Evolutionary conservation across 2,329 filamentous ascomycete genomes (phyloP).

Genomic region (Hypoxylon sp.): DNA sequence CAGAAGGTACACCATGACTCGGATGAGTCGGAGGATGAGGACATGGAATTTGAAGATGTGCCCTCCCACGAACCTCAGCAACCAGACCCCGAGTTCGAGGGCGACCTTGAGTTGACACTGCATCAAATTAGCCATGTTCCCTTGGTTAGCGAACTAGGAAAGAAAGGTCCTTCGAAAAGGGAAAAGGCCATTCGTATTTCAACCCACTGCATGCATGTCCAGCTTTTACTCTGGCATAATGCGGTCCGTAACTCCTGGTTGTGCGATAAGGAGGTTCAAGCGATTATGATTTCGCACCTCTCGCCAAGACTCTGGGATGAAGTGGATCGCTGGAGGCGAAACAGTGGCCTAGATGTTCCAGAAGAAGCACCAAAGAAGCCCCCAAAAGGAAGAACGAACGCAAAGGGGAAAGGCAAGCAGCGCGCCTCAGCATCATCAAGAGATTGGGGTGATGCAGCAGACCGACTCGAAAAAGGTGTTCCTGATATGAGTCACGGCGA

Average conservation of each 20-base stretch:
- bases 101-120: constrained; percentile 82
- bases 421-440: constrained; percentile 58
- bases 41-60: constrained; percentile 75
- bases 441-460: constrained; percentile 81
- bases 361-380: constrained; percentile 54
- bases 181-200: constrained; percentile 83
- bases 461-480: constrained; percentile 76
- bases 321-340: constrained; percentile 78
- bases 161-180: constrained; percentile 88
- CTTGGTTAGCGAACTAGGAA: constrained; percentile 74
- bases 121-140: constrained; percentile 71
- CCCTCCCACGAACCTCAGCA: constrained; percentile 57
- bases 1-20: constrained; percentile 56
- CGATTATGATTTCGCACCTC: constrained; percentile 81
- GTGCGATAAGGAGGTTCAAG: constrained; percentile 81
- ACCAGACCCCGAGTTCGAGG: constrained; percentile 66
- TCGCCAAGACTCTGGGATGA: constrained; percentile 78
- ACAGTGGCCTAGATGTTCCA: constrained; percentile 71
- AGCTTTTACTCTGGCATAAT: constrained; percentile 91
- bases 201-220: constrained; percentile 91
- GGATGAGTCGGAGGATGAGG: constrained; percentile 68
- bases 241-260: constrained; percentile 87
- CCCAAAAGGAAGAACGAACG: constrained; percentile 59
- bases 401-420: constrained; percentile 53
- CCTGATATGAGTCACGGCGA: constrained; percentile 87